A percentile compares a stretch with the other conserved stretches of the same genome.
Conservation (phyloP, 306 rosid species). For the Gastrolobium bilobum region DNA sequence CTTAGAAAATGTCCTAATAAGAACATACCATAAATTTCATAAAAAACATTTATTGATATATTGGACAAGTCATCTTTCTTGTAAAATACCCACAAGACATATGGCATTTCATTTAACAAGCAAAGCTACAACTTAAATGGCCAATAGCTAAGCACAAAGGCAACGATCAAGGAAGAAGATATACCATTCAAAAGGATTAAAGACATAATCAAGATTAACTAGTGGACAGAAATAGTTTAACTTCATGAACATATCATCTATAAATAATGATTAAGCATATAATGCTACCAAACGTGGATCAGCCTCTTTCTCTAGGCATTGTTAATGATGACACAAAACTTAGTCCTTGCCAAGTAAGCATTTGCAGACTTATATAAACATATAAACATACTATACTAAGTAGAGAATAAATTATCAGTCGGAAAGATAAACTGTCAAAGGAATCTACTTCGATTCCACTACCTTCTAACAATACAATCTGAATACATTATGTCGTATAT, state of each 20-base stretch:
- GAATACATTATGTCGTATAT: not conserved
- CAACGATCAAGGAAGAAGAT: slow-evolving; percentile 13
- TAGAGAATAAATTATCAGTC: not conserved
- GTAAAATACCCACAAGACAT: not conserved
- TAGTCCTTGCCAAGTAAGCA: not conserved
- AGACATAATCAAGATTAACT: not conserved
- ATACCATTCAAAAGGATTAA: not conserved
- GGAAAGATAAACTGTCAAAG: not conserved
- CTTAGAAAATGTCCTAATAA: not conserved
- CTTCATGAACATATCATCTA: not conserved
- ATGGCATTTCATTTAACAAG: slow-evolving; percentile 21
- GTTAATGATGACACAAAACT: slow-evolving; percentile 4
- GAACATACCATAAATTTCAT: not conserved
- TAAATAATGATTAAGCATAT: not conserved
- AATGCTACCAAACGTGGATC: slow-evolving; percentile 1
- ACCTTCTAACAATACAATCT: slow-evolving; percentile 26
- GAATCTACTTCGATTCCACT: not conserved
- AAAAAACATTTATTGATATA: not conserved
- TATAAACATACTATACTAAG: not conserved
- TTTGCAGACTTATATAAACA: not conserved
- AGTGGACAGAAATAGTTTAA: not conserved
- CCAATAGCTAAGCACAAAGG: slow-evolving; percentile 28
- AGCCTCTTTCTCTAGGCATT: not conserved
- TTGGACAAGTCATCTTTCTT: slow-evolving; percentile 8
- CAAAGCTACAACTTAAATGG: not conserved